Conservation (phyloP, 2,329 filamentous ascomycete genomes). For the Claviceps spartinae region DNA sequence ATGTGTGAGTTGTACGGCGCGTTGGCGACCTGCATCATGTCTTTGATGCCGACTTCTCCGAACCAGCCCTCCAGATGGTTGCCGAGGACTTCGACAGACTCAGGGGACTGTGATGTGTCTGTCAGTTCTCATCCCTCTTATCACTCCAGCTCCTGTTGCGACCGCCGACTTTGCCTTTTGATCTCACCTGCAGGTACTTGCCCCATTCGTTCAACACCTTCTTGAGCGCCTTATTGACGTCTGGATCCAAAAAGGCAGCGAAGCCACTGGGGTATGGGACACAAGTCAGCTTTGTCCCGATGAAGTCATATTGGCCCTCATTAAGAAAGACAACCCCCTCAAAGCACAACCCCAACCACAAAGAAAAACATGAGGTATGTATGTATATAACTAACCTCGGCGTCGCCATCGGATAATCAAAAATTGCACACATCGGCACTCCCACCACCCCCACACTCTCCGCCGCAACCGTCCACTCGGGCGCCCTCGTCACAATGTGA, state of each 20-base stretch:
- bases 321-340: too few species aligned
- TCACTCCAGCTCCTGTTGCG: too few species aligned
- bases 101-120: constrained; percentile 24
- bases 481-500: constrained; percentile 37
- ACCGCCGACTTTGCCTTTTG: neutral
- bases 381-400: constrained; percentile 23
- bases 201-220: constrained; percentile 46
- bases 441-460: constrained; percentile 38
- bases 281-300: too few species aligned
- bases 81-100: constrained; percentile 38
- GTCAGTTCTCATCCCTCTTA: neutral
- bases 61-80: constrained; percentile 39
- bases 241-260: constrained; percentile 40
- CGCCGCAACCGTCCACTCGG: constrained; percentile 39
- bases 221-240: constrained; percentile 39
- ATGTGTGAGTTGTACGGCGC: constrained; percentile 25
- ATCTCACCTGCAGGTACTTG: constrained; percentile 31
- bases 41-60: constrained; percentile 30
- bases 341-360: too few species aligned
- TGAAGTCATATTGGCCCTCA: too few species aligned
- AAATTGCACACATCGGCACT: constrained; percentile 37
- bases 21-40: constrained; percentile 40
- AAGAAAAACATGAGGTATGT: too few species aligned
- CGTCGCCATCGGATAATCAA: constrained; percentile 45
- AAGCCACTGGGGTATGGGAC: constrained; percentile 24